phyloP scores from a whole-genome alignment of 2,329 filamentous ascomycete genomes.

The Cyphellophora europaea region DNA sequence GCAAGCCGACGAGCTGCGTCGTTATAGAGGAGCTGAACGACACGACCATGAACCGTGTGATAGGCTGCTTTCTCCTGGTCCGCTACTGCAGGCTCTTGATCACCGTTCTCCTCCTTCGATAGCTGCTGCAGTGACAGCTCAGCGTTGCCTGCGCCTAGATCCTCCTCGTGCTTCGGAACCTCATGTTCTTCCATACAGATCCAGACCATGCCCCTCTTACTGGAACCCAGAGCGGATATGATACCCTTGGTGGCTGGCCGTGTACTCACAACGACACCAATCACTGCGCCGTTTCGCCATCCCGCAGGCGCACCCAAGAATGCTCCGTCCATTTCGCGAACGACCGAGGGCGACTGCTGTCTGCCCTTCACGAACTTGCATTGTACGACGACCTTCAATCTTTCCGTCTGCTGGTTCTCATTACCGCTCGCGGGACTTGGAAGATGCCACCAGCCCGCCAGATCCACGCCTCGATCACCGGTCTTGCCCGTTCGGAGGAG shows the following conservation, averaged over 20 bases:
- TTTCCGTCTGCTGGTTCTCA: slow-evolving; percentile 16
- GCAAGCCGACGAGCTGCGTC: slow-evolving; percentile 28
- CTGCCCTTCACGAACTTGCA: slow-evolving; percentile 33
- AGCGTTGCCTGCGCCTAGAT: not conserved
- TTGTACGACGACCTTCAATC: slow-evolving; percentile 34
- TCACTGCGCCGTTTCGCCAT: slow-evolving; percentile 56
- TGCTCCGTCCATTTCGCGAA: slow-evolving; percentile 51
- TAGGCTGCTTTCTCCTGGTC: not conserved
- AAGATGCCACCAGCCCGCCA: slow-evolving; percentile 35
- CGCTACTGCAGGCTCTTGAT: not conserved
- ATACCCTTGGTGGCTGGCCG: slow-evolving; percentile 69
- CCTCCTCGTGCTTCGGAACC: not conserved
- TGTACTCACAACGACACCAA: slow-evolving; percentile 64
- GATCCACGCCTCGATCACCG: slow-evolving; percentile 37
- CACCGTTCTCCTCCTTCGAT: not conserved
- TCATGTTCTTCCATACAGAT: slow-evolving; percentile 29
- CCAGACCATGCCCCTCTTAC: slow-evolving; percentile 62
- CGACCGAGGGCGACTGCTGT: slow-evolving; percentile 33
- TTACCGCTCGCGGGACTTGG: slow-evolving; percentile 16
- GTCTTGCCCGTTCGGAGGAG: slow-evolving; percentile 36
- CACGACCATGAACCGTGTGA: slow-evolving; percentile 2
- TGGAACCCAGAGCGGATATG: slow-evolving; percentile 58
- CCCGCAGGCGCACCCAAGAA: slow-evolving; percentile 63
- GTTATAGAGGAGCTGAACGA: slow-evolving; percentile 38
- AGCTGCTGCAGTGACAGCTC: slow-evolving; percentile 2